These are phyloP conservation scores for Dactylellina leptospora DNA, from an alignment of 2,329 filamentous ascomycete species.

Conservation along the genomic window DNA sequence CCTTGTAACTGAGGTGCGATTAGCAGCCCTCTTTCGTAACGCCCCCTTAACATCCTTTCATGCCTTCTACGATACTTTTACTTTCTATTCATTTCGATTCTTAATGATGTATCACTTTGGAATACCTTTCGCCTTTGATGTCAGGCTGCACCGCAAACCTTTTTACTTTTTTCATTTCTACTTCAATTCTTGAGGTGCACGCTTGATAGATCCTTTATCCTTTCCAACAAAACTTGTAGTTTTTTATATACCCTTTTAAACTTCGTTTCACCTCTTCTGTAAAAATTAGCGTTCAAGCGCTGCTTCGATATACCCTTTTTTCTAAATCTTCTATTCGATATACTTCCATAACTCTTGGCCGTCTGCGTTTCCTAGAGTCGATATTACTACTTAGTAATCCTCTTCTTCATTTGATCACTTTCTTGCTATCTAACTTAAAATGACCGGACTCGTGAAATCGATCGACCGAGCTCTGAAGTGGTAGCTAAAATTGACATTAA, in stretches of 20 bases:
- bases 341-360: no score
- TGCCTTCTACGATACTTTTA: constrained; percentile 30
- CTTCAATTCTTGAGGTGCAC: constrained; percentile 32
- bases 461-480: no score
- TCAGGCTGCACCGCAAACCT: constrained; percentile 29
- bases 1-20: constrained; percentile 31
- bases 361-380: no score
- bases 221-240: background rate
- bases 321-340: no score
- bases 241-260: constrained; percentile 2
- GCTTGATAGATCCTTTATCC: constrained; percentile 1
- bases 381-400: no score
- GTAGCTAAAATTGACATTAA: no score
- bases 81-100: constrained; percentile 16
- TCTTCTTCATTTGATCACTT: no score
- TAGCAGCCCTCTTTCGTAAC: constrained; percentile 31
- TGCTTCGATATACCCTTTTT: no score
- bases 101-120: constrained; percentile 19
- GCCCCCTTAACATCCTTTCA: constrained; percentile 19
- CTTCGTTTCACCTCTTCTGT: constrained; percentile 6
- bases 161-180: constrained; percentile 13
- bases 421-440: no score
- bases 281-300: no score
- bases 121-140: constrained; percentile 17
- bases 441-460: no score